These are phyloP conservation scores for Beauveria caledonica DNA, from an alignment of 2,329 filamentous ascomycete genomes.

Conservation along the genomic window DNA sequence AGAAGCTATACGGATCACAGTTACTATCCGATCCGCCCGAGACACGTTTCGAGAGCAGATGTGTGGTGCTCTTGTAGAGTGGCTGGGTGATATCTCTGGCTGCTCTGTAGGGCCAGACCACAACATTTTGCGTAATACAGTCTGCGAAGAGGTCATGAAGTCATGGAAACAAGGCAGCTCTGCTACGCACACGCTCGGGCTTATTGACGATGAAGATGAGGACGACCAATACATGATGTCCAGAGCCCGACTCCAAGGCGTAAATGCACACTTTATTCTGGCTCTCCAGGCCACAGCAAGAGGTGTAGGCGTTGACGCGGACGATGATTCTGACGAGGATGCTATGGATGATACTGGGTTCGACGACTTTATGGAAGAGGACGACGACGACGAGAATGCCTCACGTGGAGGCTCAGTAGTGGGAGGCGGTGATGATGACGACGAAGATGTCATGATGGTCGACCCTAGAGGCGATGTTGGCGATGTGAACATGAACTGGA, in stretches of 20 bases:
- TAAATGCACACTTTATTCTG: constrained; percentile 30
- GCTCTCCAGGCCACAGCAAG: constrained; percentile 28
- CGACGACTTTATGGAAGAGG: constrained; percentile 51
- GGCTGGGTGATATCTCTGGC: constrained; percentile 86
- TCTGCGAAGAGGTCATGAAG: constrained; percentile 87
- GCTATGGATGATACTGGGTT: constrained; percentile 33
- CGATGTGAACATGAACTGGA: constrained; percentile 44
- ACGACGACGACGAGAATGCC: constrained; percentile 28
- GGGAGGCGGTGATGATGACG: constrained; percentile 39
- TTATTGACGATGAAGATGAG: constrained; percentile 37
- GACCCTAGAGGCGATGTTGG: constrained; percentile 39
- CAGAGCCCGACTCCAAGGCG: constrained; percentile 21
- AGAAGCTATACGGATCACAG: constrained; percentile 91
- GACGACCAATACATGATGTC: constrained; percentile 40
- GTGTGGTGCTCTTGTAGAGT: constrained; percentile 96
- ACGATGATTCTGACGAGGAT: constrained; percentile 24
- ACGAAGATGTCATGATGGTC: constrained; percentile 52
- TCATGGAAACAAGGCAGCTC: constrained; percentile 82
- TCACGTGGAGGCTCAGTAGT: constrained; percentile 24
- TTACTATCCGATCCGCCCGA: constrained; percentile 85
- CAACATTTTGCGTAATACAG: constrained; percentile 66
- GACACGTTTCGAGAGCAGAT: constrained; percentile 98
- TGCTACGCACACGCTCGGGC: constrained; percentile 57
- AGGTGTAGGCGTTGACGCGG: constrained; percentile 22
- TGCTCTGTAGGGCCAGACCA: constrained; percentile 77